These are phyloP conservation scores for Aspergillus campestris DNA, from an alignment of 495 filamentous ascomycete species.

Conservation along the genomic window DNA sequence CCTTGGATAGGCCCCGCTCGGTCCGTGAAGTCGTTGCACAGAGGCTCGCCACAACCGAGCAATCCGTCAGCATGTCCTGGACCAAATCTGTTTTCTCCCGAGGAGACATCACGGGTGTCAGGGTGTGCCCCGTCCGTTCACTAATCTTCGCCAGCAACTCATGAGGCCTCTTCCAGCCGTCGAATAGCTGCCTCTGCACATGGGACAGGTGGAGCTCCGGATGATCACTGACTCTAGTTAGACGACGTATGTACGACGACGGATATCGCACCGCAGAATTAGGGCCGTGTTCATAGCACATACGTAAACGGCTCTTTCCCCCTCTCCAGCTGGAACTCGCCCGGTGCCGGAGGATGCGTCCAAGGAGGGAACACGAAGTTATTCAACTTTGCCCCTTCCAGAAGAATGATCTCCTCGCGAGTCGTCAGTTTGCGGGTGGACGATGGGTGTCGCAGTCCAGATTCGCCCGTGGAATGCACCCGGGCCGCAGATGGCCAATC, in stretches of 20 bases:
- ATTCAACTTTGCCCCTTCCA: conserved; percentile 69
- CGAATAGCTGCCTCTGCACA: conserved; percentile 61
- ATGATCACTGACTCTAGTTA: conserved; percentile 51
- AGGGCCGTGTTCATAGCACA: conserved; percentile 13
- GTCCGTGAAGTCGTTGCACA: conserved; percentile 68
- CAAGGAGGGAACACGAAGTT: conserved; percentile 78
- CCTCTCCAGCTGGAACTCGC: conserved; percentile 41
- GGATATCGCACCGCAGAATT: not conserved
- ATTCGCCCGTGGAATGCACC: conserved; percentile 8
- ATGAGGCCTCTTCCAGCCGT: conserved; percentile 69
- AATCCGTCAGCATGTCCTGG: conserved; percentile 90
- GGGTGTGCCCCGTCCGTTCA: conserved; percentile 2
- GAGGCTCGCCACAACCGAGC: conserved; percentile 92
- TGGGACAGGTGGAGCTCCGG: conserved; percentile 60
- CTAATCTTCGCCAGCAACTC: conserved; percentile 36
- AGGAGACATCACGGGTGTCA: conserved; percentile 44
- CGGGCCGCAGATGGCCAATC: conserved; percentile 25
- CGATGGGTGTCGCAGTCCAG: conserved; percentile 20
- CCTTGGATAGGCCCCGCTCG: conserved; percentile 52
- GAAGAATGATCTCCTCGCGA: conserved; percentile 69
- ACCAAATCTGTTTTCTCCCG: conserved; percentile 63
- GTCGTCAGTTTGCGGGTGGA: conserved; percentile 57
- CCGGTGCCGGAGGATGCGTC: conserved; percentile 46
- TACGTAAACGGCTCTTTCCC: conserved; percentile 45
- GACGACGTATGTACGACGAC: conserved; percentile 3